A percentile compares a stretch with the other conserved stretches of the same genome.
phyloP scores from a whole-genome alignment of 75 land plant species.

The Isoetes taiwanensis region DNA sequence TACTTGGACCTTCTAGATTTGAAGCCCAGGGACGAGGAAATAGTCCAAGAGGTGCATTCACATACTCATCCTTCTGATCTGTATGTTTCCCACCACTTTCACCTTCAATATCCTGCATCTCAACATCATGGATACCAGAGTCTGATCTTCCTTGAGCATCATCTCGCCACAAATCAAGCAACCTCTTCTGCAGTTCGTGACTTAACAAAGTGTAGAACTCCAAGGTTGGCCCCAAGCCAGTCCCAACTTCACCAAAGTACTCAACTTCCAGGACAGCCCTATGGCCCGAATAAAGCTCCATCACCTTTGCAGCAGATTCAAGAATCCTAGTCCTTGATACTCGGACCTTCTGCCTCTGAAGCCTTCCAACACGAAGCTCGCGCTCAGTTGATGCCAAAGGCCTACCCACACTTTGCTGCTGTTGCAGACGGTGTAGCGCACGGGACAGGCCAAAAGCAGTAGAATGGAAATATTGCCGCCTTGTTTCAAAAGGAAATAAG shows the following conservation, averaged over 20 bases:
- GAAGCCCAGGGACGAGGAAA: constrained; percentile 88
- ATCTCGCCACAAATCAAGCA: constrained; percentile 79
- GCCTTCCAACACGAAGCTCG: constrained; percentile 74
- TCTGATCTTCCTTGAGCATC: constrained; percentile 10
- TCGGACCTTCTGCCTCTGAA: constrained; percentile 86
- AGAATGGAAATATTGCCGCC: constrained; percentile 85
- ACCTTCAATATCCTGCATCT: constrained; percentile 11
- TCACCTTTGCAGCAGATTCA: constrained; percentile 90
- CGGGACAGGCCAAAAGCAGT: constrained; percentile 94
- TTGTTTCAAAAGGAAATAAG: constrained; percentile 88
- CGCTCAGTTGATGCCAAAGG: constrained; percentile 55
- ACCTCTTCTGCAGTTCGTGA: constrained; percentile 70
- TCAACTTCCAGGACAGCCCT: constrained; percentile 96
- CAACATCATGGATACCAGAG: no score
- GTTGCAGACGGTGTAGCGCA: constrained; percentile 77
- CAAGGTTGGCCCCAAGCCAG: constrained; percentile 91
- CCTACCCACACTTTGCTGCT: constrained; percentile 68
- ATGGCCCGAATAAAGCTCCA: constrained; percentile 91
- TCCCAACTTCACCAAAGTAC: constrained; percentile 97
- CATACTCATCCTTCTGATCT: constrained; percentile 18
- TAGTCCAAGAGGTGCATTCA: constrained; percentile 43
- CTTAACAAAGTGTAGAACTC: constrained; percentile 94
- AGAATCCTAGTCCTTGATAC: constrained; percentile 76
- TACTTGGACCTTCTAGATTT: constrained; percentile 41
- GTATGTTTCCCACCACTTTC: background rate